Evolutionary conservation across 352 stramenopile genomes (phyloP).

Genomic region (Saprolegnia parasitica): DNA sequence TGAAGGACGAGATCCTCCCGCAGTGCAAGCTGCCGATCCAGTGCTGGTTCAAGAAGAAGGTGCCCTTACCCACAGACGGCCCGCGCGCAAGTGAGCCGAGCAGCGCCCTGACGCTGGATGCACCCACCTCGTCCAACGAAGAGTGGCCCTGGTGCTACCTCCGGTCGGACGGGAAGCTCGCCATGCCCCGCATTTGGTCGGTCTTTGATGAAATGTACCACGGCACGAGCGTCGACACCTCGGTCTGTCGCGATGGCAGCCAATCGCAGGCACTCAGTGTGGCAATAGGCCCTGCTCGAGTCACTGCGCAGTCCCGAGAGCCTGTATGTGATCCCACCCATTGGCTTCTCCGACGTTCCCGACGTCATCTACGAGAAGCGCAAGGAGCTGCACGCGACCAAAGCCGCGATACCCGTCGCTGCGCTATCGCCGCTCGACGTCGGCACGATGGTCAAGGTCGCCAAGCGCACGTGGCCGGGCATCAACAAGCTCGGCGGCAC

Average conservation of each 20-base stretch:
- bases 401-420: conserved; percentile 41
- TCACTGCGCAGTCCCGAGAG: conserved; percentile 49
- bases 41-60: conserved; percentile 51
- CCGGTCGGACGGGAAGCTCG: conserved; percentile 73
- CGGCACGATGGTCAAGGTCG: conserved; percentile 63
- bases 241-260: conserved; percentile 26
- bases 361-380: conserved; percentile 29
- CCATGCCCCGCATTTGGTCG: conserved; percentile 80
- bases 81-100: neutral
- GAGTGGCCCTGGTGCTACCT: conserved; percentile 81
- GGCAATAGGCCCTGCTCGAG: conserved; percentile 41
- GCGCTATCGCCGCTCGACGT: conserved; percentile 44
- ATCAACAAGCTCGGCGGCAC: conserved; percentile 84
- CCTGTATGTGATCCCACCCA: conserved; percentile 51
- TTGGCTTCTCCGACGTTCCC: conserved; percentile 42
- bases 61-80: conserved; percentile 33
- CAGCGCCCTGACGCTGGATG: neutral
- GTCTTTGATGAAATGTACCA: conserved; percentile 52
- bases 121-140: conserved; percentile 29
- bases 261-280: conserved; percentile 30
- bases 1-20: conserved; percentile 38
- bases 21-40: conserved; percentile 39
- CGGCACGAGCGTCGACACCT: conserved; percentile 16
- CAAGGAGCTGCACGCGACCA: conserved; percentile 37
- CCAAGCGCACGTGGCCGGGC: conserved; percentile 76